Evolutionary conservation across 1,284 basidiomycete genomes (phyloP), one percentile per base, ranked within the genome.

Genomic region (Microbotryum silenes-acaulis): DNA sequence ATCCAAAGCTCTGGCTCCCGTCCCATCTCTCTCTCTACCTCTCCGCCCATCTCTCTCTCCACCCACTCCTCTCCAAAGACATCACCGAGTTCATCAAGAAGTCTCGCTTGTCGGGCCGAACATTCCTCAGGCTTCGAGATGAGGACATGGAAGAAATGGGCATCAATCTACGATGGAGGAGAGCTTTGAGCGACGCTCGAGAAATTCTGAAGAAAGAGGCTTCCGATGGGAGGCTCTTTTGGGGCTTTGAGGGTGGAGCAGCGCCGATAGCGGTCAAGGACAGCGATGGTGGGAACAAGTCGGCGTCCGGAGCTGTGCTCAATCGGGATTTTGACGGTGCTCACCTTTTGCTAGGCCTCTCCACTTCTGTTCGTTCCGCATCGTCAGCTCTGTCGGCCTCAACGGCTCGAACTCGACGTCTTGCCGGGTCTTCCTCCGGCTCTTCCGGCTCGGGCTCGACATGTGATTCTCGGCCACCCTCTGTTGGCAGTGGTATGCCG

Each of bases 61-160:
- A 12, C 60, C 57, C 10, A 6, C 61, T 16, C 48, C 49, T 60
- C 47, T 53, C 31, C 37, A 37, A 47, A 42, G 70, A 72, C 60
- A 65, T 72, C 27, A 65, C 62, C 20, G 27, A 62, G 14, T 70
- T 70, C 53, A 62, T 72, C 37, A 58, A 57, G 10, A 49, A 65
- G 14, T 67, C 69, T 1, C 61, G 64, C 3, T 53, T 72, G 4
- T 60, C 60, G 6, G 70, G 70, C 18, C 66, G 68, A 9, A 65
- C 64, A 18, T 72, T 72, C 54, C 64, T 72, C 9, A 58, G 69
- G n/a, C 59, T 72, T 45, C 59, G 65, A 3, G 61, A 67, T 16
- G 33, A 42, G 10, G 70, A 72, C 27, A 60, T 72, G 47, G 62
- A 66, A 20, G 66, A 65, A 21, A 52, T 70, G 29, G 70, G 70